These are phyloP conservation scores for Epicoccum nigrum DNA, from an alignment of 2,329 filamentous ascomycete genomes.

Conservation along the genomic window DNA sequence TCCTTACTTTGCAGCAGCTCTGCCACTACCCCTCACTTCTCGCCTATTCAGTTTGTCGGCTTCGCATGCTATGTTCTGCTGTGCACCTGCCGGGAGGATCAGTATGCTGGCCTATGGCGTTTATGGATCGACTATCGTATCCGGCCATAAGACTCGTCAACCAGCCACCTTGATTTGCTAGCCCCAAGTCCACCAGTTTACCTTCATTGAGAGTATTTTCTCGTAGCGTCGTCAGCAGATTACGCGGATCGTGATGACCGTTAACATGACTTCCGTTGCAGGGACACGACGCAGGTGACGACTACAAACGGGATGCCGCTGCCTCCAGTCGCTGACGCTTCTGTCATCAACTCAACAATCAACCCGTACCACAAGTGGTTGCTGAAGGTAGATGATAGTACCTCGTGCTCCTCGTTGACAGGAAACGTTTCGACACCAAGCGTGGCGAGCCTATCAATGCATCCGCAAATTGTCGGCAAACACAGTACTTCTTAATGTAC, in stretches of 20 bases:
- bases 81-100: too few species aligned
- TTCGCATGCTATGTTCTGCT: neutral
- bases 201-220: constrained; percentile 4
- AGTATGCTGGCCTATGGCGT: neutral
- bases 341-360: neutral
- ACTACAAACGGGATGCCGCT: neutral
- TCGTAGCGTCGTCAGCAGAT: constrained; percentile 24
- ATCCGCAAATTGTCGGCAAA: too few species aligned
- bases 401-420: neutral
- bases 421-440: too few species aligned
- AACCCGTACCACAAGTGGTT: neutral
- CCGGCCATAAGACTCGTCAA: neutral
- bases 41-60: neutral
- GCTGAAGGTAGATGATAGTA: neutral
- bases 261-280: neutral
- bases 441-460: too few species aligned
- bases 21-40: neutral
- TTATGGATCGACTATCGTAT: neutral
- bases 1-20: neutral
- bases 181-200: neutral
- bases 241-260: constrained; percentile 17
- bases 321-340: neutral
- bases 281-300: neutral
- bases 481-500: too few species aligned
- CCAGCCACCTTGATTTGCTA: neutral